Percentiles rank a stretch among this genome's conserved stretches.
phyloP scores from a whole-genome alignment of 257 asterid species.

The Ilex asprella region DNA sequence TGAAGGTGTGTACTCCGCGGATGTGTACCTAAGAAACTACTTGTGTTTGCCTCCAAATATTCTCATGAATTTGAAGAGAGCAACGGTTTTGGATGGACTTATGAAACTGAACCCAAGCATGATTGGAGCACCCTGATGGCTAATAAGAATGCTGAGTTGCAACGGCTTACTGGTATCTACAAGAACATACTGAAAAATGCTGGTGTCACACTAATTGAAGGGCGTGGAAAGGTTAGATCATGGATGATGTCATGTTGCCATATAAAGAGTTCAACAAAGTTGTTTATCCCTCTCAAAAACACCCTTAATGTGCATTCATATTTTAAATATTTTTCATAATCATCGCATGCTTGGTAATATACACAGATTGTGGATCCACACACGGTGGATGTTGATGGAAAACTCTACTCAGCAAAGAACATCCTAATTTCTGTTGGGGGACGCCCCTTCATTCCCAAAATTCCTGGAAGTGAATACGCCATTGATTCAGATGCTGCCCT shows the following conservation, averaged over 20 bases:
- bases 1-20: constrained; percentile 98
- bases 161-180: constrained; percentile 84
- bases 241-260: constrained; percentile 5
- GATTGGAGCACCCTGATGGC: constrained; percentile 93
- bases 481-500: constrained; percentile 98
- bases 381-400: constrained; percentile 83
- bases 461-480: constrained; percentile 84
- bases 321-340: too few species aligned
- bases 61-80: constrained; percentile 95
- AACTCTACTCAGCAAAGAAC: constrained; percentile 79
- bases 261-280: not conserved
- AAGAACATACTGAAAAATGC: constrained; percentile 75
- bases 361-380: constrained; percentile 80
- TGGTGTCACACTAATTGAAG: constrained; percentile 66
- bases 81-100: constrained; percentile 86
- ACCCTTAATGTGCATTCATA: too few species aligned
- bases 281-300: too few species aligned
- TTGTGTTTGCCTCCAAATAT: constrained; percentile 84
- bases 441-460: constrained; percentile 91
- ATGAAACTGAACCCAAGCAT: constrained; percentile 81
- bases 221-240: constrained; percentile 87
- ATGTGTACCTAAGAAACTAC: constrained; percentile 91
- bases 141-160: constrained; percentile 89
- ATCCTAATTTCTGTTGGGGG: constrained; percentile 94
- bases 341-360: not conserved